Evolutionary conservation across 2,329 filamentous ascomycete genomes (phyloP), one percentile per base, ranked within the genome.

Genomic region (Paramyrothecium roridum): DNA sequence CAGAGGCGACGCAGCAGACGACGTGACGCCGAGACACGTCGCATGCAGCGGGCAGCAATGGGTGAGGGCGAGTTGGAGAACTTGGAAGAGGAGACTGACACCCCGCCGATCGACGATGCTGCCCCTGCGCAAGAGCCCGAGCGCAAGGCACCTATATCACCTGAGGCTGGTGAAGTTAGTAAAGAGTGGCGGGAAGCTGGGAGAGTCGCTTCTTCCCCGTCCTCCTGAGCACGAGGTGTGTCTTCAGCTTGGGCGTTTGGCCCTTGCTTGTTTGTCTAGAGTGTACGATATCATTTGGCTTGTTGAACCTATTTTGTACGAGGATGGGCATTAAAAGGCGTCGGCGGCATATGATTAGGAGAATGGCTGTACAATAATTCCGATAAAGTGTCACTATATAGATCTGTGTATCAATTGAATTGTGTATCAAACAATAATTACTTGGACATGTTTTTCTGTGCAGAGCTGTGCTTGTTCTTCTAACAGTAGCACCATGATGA

Each of bases 1-100:
- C 55, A 10, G 7, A 59, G 59, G 53, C 65, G 72, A 21, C 55
- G 56, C 46, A 57, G 10, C 11, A 58, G 58, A 57, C 62, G 72
- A 46, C 10, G 26, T 2, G 52, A 60, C 37, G 68, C 65, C 23
- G 30, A 16, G n/a, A 19, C n/a, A 30, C 13, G 26, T 1, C 49
- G 54, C n/a, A 55, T 55, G 37, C 60, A 50, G 8, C 50, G 57
- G 13, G 52, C 54, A n/a, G 48, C 48, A 6, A 58, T 61, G 8
- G 54, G 58, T 10, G 59, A 54, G 10, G 48, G 61, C 7, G 53
- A 52, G 19, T 57, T 64, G n/a, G 55, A 53, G 4, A 56, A 62
- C 1, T 52, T 58, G 1, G 53, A 60, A 12, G 64, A 63, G 49
- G 54, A 55, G 4, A 59, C 63, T 21, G 59, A 63, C 2, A 47